These are phyloP conservation scores for Mucor mucedo DNA, from an alignment of 371 early-diverging fungal genomes.

Conservation along the genomic window DNA sequence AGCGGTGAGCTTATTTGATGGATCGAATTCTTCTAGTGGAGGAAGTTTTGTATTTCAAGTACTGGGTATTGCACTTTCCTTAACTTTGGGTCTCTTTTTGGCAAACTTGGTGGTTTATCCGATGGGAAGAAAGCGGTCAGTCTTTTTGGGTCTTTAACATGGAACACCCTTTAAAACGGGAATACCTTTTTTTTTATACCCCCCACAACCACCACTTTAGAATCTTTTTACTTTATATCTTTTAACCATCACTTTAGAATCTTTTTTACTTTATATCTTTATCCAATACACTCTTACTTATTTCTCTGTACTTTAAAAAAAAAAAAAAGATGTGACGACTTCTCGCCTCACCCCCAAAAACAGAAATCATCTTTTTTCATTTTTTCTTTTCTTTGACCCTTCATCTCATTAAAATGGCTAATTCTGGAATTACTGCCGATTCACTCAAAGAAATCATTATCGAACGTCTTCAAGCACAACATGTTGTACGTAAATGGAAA, in stretches of 20 bases:
- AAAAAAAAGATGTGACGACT: no score
- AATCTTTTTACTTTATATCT: no score
- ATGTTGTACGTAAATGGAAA: slow-evolving; percentile 55
- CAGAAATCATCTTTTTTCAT: no score
- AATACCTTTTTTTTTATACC: not conserved
- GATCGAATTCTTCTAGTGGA: slow-evolving; percentile 24
- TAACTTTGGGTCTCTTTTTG: slow-evolving; percentile 44
- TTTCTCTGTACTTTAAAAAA: no score
- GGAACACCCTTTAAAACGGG: no score
- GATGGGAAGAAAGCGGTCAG: slow-evolving; percentile 39
- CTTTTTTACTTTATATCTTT: no score
- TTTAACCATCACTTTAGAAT: no score
- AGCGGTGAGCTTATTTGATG: slow-evolving; percentile 43
- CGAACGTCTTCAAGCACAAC: slow-evolving; percentile 59
- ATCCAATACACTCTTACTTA: no score
- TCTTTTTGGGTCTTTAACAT: slow-evolving; percentile 36
- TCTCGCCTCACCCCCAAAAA: no score
- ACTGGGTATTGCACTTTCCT: slow-evolving; percentile 38
- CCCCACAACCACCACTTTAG: not conserved
- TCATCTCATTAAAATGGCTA: not conserved
- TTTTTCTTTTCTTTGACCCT: not conserved
- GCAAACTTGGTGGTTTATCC: slow-evolving; percentile 46
- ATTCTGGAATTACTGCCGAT: slow-evolving; percentile 57
- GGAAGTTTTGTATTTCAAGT: slow-evolving; percentile 42
- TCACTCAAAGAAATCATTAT: slow-evolving; percentile 58